Evolutionary conservation across 139 green algal genomes (phyloP), one percentile per base, ranked within the genome.

Genomic region (Tetraselmis chui): DNA sequence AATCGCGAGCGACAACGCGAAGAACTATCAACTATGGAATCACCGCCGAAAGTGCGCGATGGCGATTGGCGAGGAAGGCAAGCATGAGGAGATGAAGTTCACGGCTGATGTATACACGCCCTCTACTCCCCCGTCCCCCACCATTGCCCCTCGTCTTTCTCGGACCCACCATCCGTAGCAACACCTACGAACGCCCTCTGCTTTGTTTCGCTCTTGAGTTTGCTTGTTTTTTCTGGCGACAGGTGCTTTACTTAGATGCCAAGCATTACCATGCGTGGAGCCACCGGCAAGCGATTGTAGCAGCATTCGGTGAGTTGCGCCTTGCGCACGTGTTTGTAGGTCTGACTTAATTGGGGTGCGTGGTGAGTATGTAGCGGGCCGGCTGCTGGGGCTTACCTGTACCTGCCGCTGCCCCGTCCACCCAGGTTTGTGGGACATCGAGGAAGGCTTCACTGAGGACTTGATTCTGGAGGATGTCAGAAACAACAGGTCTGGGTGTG

Each of bases 1-100:
- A 1, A 85, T 92, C 29, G 85, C 85, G 0, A 80, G 81, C 0
- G 58, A 31, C 32, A 93, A 88, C 59, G 84, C 90, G 1, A 98
- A 98, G 83, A 97, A 97, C 90, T 98, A 98, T 81, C 95, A 98
- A 88, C 87, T 98, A 32, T 98, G 95, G 95, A 97, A 97, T 80
- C 87, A 96, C 86, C 85, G 93, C 2, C 79, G 92, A 29, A 90
- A 92, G 30, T 83, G 90, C 18, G 87, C 87, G 0, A 30, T 91
- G 45, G 79, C 84, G n/a, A 78, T 90, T 58, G 87, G 91, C 0
- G 67, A 80, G 0, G 26, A 24, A 18, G 45, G 45, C 11, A 67
- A 67, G 45, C 45, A 67, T 18, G 45, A 67, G 45, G 45, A 67
- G 45, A 67, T 67, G 45, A 67, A 67, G 45, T 67, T 67, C 45